Evolutionary conservation across 169 alveolate species (phyloP).

Genomic region (Hepatocystis sp.): DNA sequence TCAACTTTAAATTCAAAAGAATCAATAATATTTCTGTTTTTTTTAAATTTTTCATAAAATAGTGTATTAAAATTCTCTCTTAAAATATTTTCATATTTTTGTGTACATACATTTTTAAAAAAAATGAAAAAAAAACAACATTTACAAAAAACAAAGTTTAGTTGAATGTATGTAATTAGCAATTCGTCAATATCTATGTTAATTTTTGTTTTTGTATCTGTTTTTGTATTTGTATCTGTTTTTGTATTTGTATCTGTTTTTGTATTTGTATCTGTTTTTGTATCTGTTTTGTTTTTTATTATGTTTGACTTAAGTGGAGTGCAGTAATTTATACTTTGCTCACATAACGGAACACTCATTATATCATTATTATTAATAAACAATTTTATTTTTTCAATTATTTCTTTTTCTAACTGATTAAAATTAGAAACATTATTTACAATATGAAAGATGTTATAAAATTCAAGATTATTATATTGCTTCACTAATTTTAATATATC

Average conservation of each 20-base stretch:
- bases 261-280: too few relatives aligned
- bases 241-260: too few relatives aligned
- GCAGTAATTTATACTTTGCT: too few relatives aligned
- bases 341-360: too few relatives aligned
- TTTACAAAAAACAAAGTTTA: slow-evolving; percentile 57
- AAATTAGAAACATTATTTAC: too few relatives aligned
- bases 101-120: slow-evolving; percentile 66
- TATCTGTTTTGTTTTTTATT: too few relatives aligned
- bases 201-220: slow-evolving; percentile 3
- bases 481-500: slow-evolving; percentile 39
- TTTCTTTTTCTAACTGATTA: too few relatives aligned
- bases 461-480: slow-evolving; percentile 37
- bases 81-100: slow-evolving; percentile 54
- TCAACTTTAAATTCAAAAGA: slow-evolving; percentile 10
- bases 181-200: slow-evolving; percentile 67
- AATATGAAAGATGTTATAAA: slow-evolving; percentile 36
- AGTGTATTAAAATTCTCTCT: slow-evolving; percentile 13
- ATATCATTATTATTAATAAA: too few relatives aligned
- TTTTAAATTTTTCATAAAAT: slow-evolving; percentile 38
- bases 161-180: slow-evolving; percentile 60
- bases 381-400: too few relatives aligned
- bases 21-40: slow-evolving; percentile 61
- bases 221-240: too few relatives aligned
- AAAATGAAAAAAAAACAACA: slow-evolving; percentile 61
- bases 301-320: too few relatives aligned